These are phyloP conservation scores for Lasiosphaeria miniovina DNA, from an alignment of 495 filamentous ascomycete genomes.

Conservation along the genomic window DNA sequence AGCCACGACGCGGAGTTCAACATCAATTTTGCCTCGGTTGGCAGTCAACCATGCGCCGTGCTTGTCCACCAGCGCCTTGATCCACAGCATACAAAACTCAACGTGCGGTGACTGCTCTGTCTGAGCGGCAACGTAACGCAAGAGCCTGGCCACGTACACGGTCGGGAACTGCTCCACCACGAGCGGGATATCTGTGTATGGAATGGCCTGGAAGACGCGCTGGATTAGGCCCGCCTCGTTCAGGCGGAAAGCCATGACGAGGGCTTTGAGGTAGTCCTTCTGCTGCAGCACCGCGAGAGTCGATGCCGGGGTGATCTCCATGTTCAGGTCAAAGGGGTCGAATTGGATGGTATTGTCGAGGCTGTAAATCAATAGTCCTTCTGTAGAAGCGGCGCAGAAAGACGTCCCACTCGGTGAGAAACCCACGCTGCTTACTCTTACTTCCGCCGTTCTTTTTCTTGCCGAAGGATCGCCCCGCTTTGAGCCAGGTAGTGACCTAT, in stretches of 20 bases:
- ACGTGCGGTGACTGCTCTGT: constrained; percentile 89
- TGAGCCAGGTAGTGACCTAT: constrained; percentile 81
- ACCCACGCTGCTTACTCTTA: constrained; percentile 78
- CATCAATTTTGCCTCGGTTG: constrained; percentile 67
- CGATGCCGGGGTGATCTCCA: constrained; percentile 80
- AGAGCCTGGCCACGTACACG: constrained; percentile 78
- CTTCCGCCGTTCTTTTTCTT: constrained; percentile 72
- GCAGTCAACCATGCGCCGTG: constrained; percentile 84
- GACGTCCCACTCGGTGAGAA: constrained; percentile 86
- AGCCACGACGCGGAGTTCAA: constrained; percentile 76
- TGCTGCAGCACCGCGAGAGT: constrained; percentile 71
- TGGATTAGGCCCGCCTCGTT: constrained; percentile 76
- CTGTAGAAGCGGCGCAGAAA: constrained; percentile 93
- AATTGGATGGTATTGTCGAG: constrained; percentile 78
- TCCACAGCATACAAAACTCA: constrained; percentile 91
- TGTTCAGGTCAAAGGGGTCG: constrained; percentile 93
- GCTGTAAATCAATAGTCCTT: constrained; percentile 89
- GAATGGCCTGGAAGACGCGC: constrained; percentile 80
- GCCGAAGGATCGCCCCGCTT: constrained; percentile 77
- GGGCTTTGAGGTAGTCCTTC: constrained; percentile 80
- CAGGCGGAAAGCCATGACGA: constrained; percentile 95
- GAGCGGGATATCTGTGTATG: constrained; percentile 68
- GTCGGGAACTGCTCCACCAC: constrained; percentile 76
- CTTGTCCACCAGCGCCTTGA: constrained; percentile 74
- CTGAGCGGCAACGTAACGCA: constrained; percentile 81